Conservation (phyloP, 2,329 filamentous ascomycete genomes). For the Sporothrix pseudoabietina region DNA sequence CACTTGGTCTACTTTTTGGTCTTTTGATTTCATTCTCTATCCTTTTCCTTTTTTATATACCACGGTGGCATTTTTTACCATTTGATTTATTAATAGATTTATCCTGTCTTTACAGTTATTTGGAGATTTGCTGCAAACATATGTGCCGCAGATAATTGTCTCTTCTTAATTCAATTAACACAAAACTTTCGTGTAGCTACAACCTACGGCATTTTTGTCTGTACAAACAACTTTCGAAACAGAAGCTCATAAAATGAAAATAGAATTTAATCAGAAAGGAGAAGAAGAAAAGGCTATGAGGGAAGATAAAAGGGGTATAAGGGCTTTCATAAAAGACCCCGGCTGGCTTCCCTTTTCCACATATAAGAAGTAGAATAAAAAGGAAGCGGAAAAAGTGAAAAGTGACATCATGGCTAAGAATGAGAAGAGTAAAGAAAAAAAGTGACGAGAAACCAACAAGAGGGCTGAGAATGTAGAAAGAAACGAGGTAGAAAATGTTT, state of each 20-base stretch:
- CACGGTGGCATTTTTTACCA: not conserved
- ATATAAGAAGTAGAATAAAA: not conserved
- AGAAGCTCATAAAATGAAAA: not conserved
- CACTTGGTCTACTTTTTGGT: not conserved
- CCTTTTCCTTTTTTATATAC: constrained; percentile 1
- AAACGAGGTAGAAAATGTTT: not conserved
- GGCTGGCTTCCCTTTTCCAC: not conserved
- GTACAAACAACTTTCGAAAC: not conserved
- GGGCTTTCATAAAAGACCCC: constrained; percentile 19
- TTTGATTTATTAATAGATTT: constrained; percentile 2
- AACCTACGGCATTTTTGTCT: too few relatives aligned
- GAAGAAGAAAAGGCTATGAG: not conserved
- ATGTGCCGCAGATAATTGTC: not conserved
- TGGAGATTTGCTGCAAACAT: too few relatives aligned
- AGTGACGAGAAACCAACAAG: constrained; percentile 3
- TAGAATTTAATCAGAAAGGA: not conserved
- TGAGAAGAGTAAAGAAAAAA: not conserved
- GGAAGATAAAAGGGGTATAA: constrained; percentile 4
- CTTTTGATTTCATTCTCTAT: not conserved
- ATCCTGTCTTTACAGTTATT: too few relatives aligned
- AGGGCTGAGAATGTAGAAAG: not conserved
- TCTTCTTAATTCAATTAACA: too few relatives aligned
- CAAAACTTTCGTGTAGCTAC: too few relatives aligned
- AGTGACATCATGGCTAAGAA: not conserved
- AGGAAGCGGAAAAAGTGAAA: not conserved